phyloP scores from a whole-genome alignment of 805 yeast species.

The Clavispora vitiphila region DNA sequence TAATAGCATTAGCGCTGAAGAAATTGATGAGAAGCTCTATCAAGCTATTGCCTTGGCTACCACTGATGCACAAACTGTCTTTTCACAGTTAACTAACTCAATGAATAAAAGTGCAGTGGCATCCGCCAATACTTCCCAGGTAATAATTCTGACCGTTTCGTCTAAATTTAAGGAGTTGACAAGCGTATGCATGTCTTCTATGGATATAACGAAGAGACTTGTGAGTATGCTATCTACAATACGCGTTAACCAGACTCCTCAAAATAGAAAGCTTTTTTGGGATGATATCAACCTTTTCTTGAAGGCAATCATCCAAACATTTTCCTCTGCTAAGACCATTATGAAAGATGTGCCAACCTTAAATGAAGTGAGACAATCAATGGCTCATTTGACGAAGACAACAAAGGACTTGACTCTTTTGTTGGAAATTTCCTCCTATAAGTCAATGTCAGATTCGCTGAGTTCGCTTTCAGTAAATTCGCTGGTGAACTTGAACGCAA shows the following conservation, averaged over 20 bases:
- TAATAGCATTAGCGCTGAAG: slow-evolving; percentile 24
- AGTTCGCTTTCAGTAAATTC: slow-evolving; percentile 7
- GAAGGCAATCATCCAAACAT: slow-evolving; percentile 75
- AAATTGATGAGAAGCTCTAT: slow-evolving; percentile 63
- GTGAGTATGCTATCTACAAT: slow-evolving; percentile 49
- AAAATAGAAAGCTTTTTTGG: slow-evolving; percentile 65
- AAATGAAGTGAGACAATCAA: slow-evolving; percentile 71
- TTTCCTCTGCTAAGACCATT: slow-evolving; percentile 77
- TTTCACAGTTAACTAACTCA: slow-evolving; percentile 65
- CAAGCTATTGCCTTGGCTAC: slow-evolving; percentile 61
- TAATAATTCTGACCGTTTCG: slow-evolving; percentile 45
- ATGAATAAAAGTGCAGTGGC: slow-evolving; percentile 60
- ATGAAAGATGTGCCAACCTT: slow-evolving; percentile 77
- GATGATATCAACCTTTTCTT: slow-evolving; percentile 80
- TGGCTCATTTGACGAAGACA: slow-evolving; percentile 78
- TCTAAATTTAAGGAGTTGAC: slow-evolving; percentile 72
- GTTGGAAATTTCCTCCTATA: slow-evolving; percentile 45
- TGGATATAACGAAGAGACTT: slow-evolving; percentile 73
- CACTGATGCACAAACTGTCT: slow-evolving; percentile 68
- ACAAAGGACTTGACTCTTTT: slow-evolving; percentile 91
- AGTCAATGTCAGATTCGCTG: slow-evolving; percentile 13
- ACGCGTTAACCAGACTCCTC: slow-evolving; percentile 40
- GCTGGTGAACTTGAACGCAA: background rate
- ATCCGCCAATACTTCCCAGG: slow-evolving; percentile 27
- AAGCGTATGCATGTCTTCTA: slow-evolving; percentile 68